These are phyloP conservation scores for Phlebiopsis gigantea DNA, from an alignment of 768 basidiomycete genomes.

Conservation along the genomic window DNA sequence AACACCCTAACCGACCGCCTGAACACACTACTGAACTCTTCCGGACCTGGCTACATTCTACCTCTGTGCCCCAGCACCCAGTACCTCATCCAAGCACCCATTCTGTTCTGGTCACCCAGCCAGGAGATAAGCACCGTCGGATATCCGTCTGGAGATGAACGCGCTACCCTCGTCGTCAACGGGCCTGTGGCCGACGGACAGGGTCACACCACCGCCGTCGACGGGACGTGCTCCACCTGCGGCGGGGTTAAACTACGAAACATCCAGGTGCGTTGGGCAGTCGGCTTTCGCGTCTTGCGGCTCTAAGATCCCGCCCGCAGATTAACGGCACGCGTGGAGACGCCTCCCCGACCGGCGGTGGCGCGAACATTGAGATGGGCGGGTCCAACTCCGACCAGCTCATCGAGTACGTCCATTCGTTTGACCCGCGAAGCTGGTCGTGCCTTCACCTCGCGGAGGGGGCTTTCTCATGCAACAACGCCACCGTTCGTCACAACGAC, in stretches of 20 bases:
- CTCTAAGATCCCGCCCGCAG: conserved; percentile 29
- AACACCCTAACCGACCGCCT: conserved; percentile 60
- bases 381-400: conserved; percentile 67
- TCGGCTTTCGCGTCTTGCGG: background rate
- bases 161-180: conserved; percentile 66
- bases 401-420: conserved; percentile 72
- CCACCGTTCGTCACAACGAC: conserved; percentile 73
- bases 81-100: conserved; percentile 62
- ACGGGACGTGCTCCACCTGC: conserved; percentile 59
- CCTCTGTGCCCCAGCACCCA: conserved; percentile 56
- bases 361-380: conserved; percentile 84
- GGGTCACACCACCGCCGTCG: conserved; percentile 70
- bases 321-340: conserved; percentile 67
- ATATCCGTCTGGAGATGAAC: conserved; percentile 60
- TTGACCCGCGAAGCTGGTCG: conserved; percentile 76
- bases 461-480: conserved; percentile 54
- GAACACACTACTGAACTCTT: conserved; percentile 58
- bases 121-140: conserved; percentile 82
- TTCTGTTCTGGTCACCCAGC: conserved; percentile 58
- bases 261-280: conserved; percentile 52
- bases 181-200: conserved; percentile 58
- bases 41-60: conserved; percentile 62
- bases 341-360: conserved; percentile 48
- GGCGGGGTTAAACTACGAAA: conserved; percentile 60
- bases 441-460: conserved; percentile 79